Base-by-base conservation (phyloP, 352 stramenopile genomes). In the Hyaloperonospora brassicae region DNA sequence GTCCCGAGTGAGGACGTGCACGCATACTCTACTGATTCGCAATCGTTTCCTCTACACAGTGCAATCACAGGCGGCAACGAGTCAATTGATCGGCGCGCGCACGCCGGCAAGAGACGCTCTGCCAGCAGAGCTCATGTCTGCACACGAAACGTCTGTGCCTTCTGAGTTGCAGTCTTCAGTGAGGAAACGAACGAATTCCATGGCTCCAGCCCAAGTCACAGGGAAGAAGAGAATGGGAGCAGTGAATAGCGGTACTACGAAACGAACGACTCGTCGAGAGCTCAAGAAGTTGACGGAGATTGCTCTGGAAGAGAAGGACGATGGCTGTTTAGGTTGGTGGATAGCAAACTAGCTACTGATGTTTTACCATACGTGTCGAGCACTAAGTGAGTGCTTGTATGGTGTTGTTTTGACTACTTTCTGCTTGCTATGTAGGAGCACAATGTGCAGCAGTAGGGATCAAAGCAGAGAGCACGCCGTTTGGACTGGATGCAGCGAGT, bases 251-350 rank as follows among this genome's bases (percentile, higher is more conserved):
- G 61, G 64, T 5, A 65, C 56, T 2, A 66, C 60, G 1, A 86
- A 86, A 23, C 71, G 79, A 13, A 62, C 78, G 14, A 91, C 81
- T 41, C 79, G 80, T 27, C 75, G 82, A 39, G 79, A 89, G 55
- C 70, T 92, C 24, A 89, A 87, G 58, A 89, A 89, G 46, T 58
- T 87, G 25, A 84, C 75, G 14, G 81, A 91, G 44, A 76, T 87
- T 40, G 76, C 86, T 48, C 49, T 87, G 36, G 79, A 91, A 51
- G 78, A 92, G 40, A 87, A 89, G 47, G 66, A 88, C 17, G 68
- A 80, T 11, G 41, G 72, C 3, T 52, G 68, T 10, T 42, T 36
- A 55, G 73, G 74, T 85, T 59, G 0, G 22, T 22, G n/a, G 14
- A 10, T 44, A 42, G 14, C n/a, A 5, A 14, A 14, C n/a, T 42